Conservation (phyloP, 2,329 filamentous ascomycete species). For the Pseudocercospora crystallina region DNA sequence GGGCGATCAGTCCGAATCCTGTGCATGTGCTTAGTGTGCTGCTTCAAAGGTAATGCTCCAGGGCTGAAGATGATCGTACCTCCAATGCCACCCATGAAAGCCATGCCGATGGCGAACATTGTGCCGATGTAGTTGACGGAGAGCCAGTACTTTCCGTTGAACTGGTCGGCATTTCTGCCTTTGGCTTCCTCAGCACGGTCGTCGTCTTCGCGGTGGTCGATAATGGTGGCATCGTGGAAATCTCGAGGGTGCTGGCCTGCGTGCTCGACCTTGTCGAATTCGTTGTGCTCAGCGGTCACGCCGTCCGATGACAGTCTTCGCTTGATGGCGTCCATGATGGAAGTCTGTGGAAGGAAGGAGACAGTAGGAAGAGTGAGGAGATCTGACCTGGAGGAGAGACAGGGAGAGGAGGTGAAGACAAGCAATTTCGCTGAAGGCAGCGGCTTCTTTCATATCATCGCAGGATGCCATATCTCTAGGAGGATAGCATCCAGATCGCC, state of each 20-base stretch:
- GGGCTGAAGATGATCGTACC: conserved; percentile 1
- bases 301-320: background rate
- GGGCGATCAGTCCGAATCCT: conserved; percentile 26
- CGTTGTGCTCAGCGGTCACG: background rate
- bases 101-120: conserved; percentile 25
- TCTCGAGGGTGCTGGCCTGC: background rate
- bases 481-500: conserved; percentile 1
- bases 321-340: conserved; percentile 1
- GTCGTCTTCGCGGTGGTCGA: conserved; percentile 22
- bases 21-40: background rate
- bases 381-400: background rate
- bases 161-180: conserved; percentile 23
- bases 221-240: background rate
- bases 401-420: background rate
- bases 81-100: conserved; percentile 27
- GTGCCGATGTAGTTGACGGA: conserved; percentile 26
- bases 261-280: conserved; percentile 1
- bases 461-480: background rate
- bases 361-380: background rate
- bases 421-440: background rate
- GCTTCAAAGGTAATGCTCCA: too few relatives aligned
- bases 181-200: conserved; percentile 24
- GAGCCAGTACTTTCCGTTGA: conserved; percentile 24
- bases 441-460: background rate
- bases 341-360: background rate